phyloP scores from a whole-genome alignment of 192 early-diverging fungal genomes.

The Chytriomyces confervae region DNA sequence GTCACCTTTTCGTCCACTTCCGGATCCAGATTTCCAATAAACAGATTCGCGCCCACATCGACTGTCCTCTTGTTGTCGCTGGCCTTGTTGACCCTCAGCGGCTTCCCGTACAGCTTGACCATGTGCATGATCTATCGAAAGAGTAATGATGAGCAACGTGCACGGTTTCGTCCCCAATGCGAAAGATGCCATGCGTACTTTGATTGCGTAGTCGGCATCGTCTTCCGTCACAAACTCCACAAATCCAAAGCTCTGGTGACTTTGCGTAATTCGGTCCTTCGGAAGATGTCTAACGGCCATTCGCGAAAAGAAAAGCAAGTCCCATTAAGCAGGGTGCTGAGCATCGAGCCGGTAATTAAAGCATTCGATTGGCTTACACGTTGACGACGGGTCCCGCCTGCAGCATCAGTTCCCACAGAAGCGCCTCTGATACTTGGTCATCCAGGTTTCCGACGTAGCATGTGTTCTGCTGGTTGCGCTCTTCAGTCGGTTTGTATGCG shows the following conservation, averaged over 20 bases:
- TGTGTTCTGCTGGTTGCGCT: conserved; percentile 97
- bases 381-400: conserved; percentile 93
- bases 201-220: conserved; percentile 95
- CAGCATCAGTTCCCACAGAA: conserved; percentile 98
- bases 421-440: conserved; percentile 87
- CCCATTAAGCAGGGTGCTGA: neutral
- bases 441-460: conserved; percentile 98
- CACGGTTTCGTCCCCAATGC: no score
- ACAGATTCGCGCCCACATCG: conserved; percentile 95
- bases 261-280: conserved; percentile 95
- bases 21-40: conserved; percentile 95
- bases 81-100: conserved; percentile 94
- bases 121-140: conserved; percentile 84
- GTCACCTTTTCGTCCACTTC: conserved; percentile 81
- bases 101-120: conserved; percentile 93
- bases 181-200: conserved; percentile 40
- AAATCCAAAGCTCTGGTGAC: conserved; percentile 95
- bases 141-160: no score
- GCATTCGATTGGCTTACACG: neutral
- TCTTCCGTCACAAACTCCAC: conserved; percentile 92
- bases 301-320: conserved; percentile 52
- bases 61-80: conserved; percentile 81
- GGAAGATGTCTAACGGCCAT: conserved; percentile 81
- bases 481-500: conserved; percentile 46
- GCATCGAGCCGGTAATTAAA: neutral